Base-by-base conservation (phyloP, 2,329 filamentous ascomycete species). In the Kalmusia sp. region DNA sequence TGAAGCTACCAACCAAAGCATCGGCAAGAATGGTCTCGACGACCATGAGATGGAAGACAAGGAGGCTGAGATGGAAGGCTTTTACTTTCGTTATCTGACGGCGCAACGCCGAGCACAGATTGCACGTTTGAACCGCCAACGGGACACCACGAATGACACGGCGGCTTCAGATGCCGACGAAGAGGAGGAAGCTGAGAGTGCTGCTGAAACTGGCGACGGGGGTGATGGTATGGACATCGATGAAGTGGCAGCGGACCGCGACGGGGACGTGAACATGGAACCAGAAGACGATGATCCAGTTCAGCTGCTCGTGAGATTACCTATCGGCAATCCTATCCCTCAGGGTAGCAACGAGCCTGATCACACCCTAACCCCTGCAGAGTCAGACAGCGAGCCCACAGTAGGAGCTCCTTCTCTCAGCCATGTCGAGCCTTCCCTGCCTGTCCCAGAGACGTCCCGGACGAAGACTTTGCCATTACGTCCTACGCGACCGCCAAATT, bases 361-460 rank as follows among this genome's bases (percentile, higher is more conserved):
- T 54, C 82, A 84, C 56, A 87, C 87, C 59, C 79, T 85, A 21
- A 90, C 88, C 4, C 86, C 87, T 3, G 89, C 87, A 2, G 89
- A 91, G 63, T 90, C 88, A 3, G 89, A 92, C 63, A 89, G 86
- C 30, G 84, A 85, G 31, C 88, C 89, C 58, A 84, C 87, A 19
- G 53, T 65, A 8, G 58, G 63, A 38, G 77, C 89, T 34, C 87
- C 88, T 48, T 83, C 86, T 3, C 80, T 85, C 3, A 80, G 86
- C 11, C 87, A 85, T 65, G 80, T 84, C 19, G 89, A 88, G 67
- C 82, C 84, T 3, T 87, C 87, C 54, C 75, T 90, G 27, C 84
- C 88, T 9, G 88, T 98, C 21, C 95, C 95, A 4, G 90, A 89
- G 69, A 98, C 95, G 0, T 93, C 92, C 5, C 57, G 67, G 12